Percentiles rank a stretch among this genome's conserved stretches.
phyloP scores from a whole-genome alignment of 140 eudicot species.

The Flaveria floridana region DNA sequence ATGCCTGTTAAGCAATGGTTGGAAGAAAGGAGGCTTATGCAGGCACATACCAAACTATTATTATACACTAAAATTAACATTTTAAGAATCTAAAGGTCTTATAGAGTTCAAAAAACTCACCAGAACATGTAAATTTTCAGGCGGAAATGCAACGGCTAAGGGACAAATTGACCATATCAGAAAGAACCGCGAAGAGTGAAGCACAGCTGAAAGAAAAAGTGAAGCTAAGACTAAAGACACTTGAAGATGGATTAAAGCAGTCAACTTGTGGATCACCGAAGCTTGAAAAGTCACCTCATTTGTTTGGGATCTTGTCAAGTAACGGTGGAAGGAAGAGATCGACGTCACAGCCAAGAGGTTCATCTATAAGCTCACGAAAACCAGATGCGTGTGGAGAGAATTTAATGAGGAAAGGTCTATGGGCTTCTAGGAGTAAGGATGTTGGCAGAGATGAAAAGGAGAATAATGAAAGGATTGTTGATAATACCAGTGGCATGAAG shows the following conservation, averaged over 20 bases:
- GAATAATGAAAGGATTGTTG: slow-evolving; percentile 41
- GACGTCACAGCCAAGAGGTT: slow-evolving; percentile 72
- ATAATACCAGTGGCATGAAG: slow-evolving; percentile 34
- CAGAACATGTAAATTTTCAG: slow-evolving; percentile 35
- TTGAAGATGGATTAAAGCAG: slow-evolving; percentile 82
- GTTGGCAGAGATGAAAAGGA: slow-evolving; percentile 54
- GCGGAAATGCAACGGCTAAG: slow-evolving; percentile 81
- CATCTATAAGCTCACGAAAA: slow-evolving; percentile 45
- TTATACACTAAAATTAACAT: neutral
- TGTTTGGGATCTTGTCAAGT: slow-evolving; percentile 57
- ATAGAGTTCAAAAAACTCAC: neutral
- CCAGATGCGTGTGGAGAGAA: slow-evolving; percentile 42
- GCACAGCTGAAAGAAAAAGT: slow-evolving; percentile 87
- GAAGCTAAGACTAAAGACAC: slow-evolving; percentile 75
- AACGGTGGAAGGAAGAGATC: slow-evolving; percentile 64
- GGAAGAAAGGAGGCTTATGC: slow-evolving; percentile 80
- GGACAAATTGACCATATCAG: slow-evolving; percentile 70
- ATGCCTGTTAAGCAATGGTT: slow-evolving; percentile 96
- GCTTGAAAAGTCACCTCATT: slow-evolving; percentile 43
- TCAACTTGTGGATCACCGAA: slow-evolving; percentile 55
- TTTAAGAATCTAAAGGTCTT: neutral
- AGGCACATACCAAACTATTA: slow-evolving; percentile 44
- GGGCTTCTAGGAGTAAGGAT: slow-evolving; percentile 67
- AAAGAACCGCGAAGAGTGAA: slow-evolving; percentile 85
- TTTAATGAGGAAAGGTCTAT: slow-evolving; percentile 47